A percentile compares a stretch with the other conserved stretches of the same genome.
Conservation (phyloP, 2,329 filamentous ascomycete genomes). For the Monilinia fructicola region DNA sequence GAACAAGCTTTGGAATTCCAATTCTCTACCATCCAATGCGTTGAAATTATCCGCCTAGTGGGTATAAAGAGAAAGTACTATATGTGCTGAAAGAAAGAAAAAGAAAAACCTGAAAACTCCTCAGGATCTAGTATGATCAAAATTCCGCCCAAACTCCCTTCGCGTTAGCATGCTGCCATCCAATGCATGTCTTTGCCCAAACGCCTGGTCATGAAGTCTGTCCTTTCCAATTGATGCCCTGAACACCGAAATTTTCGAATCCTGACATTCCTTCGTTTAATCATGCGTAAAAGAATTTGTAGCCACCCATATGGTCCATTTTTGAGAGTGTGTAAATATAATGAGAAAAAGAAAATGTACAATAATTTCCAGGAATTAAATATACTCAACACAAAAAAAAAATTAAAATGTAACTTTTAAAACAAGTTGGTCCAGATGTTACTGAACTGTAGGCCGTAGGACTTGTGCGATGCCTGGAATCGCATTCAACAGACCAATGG, state of each 20-base stretch:
- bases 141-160: not conserved
- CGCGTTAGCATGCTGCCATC: not conserved
- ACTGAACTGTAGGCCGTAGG: not conserved
- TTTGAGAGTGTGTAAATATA: not conserved
- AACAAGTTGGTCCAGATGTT: not conserved
- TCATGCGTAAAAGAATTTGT: not conserved
- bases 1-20: not conserved
- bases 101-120: not conserved
- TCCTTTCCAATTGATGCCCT: not conserved
- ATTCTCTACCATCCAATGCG: conserved; percentile 15
- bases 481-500: not conserved
- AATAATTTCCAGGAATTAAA: conserved; percentile 3
- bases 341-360: conserved; percentile 4
- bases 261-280: conserved; percentile 7
- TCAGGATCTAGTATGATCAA: not conserved
- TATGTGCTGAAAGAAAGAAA: not conserved
- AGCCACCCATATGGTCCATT: not conserved
- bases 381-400: not conserved
- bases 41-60: conserved; percentile 2
- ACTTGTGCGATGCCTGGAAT: not conserved
- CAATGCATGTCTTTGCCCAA: not conserved
- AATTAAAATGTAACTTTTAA: not conserved
- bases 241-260: conserved; percentile 1
- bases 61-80: conserved; percentile 17
- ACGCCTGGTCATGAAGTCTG: not conserved